Evolutionary conservation across 1,284 basidiomycete genomes (phyloP).

Genomic region (Erythrobasidium hasegawianum): DNA sequence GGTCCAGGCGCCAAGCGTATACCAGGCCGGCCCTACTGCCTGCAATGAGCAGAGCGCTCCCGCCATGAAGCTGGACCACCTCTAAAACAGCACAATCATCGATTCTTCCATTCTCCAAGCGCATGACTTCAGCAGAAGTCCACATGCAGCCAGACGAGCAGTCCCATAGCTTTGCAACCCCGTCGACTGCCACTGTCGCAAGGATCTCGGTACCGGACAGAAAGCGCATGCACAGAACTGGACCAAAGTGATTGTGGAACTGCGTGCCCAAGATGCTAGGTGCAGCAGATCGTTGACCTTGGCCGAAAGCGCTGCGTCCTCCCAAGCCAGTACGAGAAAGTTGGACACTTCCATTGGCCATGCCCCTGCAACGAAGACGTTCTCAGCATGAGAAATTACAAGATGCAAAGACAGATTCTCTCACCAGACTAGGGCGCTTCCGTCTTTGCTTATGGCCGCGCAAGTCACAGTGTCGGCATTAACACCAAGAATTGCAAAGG

Average conservation of each 20-base stretch:
- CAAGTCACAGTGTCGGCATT: constrained; percentile 31
- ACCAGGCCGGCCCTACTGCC: constrained; percentile 37
- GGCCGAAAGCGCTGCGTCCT: constrained; percentile 15
- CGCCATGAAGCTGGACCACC: not conserved
- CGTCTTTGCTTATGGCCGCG: constrained; percentile 36
- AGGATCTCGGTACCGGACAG: constrained; percentile 30
- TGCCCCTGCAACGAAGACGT: constrained; percentile 25
- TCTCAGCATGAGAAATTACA: not conserved
- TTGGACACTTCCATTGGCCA: constrained; percentile 39
- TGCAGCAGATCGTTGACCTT: constrained; percentile 19
- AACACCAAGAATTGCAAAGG: constrained; percentile 34
- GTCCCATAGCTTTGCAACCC: constrained; percentile 37
- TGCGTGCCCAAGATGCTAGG: constrained; percentile 16
- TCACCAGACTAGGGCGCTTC: constrained; percentile 36
- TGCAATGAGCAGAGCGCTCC: constrained; percentile 32
- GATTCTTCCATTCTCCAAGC: constrained; percentile 5
- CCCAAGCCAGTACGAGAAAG: constrained; percentile 27
- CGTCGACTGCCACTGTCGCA: constrained; percentile 36
- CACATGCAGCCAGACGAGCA: not conserved
- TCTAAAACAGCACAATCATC: constrained; percentile 8
- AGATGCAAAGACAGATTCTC: not conserved
- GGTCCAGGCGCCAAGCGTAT: constrained; percentile 35
- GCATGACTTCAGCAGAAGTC: constrained; percentile 6
- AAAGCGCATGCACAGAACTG: constrained; percentile 10
- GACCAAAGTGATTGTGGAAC: constrained; percentile 19